These are phyloP conservation scores for Podospora pseudoanserina DNA, from an alignment of 495 filamentous ascomycete genomes.

Conservation along the genomic window DNA sequence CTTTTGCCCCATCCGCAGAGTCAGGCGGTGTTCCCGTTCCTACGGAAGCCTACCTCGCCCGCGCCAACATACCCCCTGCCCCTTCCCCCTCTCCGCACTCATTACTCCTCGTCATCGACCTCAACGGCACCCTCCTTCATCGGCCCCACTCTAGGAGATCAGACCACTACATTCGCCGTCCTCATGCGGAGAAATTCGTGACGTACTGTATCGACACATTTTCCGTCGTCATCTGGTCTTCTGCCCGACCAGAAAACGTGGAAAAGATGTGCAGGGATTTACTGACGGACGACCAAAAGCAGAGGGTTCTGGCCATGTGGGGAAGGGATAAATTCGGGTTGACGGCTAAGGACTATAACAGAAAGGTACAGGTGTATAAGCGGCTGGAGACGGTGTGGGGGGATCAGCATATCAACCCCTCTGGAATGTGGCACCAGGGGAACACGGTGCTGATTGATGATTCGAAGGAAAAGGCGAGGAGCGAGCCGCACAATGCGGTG, in stretches of 20 bases:
- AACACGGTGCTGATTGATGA: constrained; percentile 93
- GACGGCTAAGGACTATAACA: constrained; percentile 54
- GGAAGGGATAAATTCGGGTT: constrained; percentile 75
- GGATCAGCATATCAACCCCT: constrained; percentile 41
- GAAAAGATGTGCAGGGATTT: constrained; percentile 53
- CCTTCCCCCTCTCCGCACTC: constrained; percentile 32
- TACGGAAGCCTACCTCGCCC: constrained; percentile 37
- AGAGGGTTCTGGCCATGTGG: constrained; percentile 66
- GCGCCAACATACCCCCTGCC: constrained; percentile 23
- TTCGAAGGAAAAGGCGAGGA: constrained; percentile 71
- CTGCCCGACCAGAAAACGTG: constrained; percentile 70
- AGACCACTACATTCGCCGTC: constrained; percentile 56
- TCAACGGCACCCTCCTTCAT: constrained; percentile 70
- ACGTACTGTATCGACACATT: constrained; percentile 62
- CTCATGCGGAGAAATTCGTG: constrained; percentile 62
- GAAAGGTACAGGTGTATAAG: constrained; percentile 87
- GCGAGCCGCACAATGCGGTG: constrained; percentile 80
- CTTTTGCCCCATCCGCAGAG: constrained; percentile 30
- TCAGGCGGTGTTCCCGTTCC: constrained; percentile 52
- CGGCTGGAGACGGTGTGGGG: constrained; percentile 68
- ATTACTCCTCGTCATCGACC: constrained; percentile 79
- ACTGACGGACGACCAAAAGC: constrained; percentile 41
- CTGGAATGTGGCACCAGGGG: constrained; percentile 63
- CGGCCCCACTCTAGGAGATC: constrained; percentile 33
- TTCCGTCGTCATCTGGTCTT: constrained; percentile 87